Evolutionary conservation across 2,329 filamentous ascomycete genomes (phyloP).

Genomic region (Clonostachys solani): DNA sequence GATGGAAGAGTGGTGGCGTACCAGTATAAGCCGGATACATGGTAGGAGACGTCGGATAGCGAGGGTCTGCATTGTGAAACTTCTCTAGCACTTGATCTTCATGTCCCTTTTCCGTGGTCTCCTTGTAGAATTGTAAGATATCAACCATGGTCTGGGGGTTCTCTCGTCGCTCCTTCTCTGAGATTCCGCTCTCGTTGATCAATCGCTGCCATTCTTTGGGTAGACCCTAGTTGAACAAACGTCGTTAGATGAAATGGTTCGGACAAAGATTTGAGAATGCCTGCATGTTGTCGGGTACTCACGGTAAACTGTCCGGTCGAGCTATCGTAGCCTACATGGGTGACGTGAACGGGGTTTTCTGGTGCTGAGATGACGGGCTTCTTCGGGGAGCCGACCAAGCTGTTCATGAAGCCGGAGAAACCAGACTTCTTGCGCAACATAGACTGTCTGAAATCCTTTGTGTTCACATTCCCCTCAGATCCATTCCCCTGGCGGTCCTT

Average conservation of each 20-base stretch:
- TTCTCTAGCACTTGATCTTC: slow-evolving; percentile 94
- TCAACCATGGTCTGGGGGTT: slow-evolving; percentile 95
- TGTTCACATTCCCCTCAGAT: background rate
- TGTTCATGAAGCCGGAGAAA: slow-evolving; percentile 84
- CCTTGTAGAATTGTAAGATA: slow-evolving; percentile 95
- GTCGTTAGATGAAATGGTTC: background rate
- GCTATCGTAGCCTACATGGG: slow-evolving; percentile 96
- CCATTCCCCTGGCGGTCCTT: slow-evolving; percentile 14
- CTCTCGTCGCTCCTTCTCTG: slow-evolving; percentile 91
- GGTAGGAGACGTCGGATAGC: slow-evolving; percentile 10
- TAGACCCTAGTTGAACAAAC: slow-evolving; percentile 58
- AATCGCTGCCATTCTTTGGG: slow-evolving; percentile 98
- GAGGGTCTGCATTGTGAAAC: slow-evolving; percentile 63
- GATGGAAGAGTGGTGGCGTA: slow-evolving; percentile 52
- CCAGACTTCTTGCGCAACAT: slow-evolving; percentile 79
- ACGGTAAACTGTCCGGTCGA: slow-evolving; percentile 95
- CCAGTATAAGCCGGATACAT: slow-evolving; percentile 42
- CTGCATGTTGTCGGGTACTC: slow-evolving; percentile 28
- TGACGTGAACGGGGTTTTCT: slow-evolving; percentile 96
- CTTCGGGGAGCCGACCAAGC: slow-evolving; percentile 76
- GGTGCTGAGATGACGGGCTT: slow-evolving; percentile 95
- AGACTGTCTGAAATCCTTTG: slow-evolving; percentile 53
- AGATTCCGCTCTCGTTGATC: slow-evolving; percentile 92
- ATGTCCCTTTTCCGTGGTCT: slow-evolving; percentile 74
- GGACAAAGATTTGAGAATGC: background rate